Conservation (phyloP, 83 land plant genomes). For the Diphasiastrum complanatum region DNA sequence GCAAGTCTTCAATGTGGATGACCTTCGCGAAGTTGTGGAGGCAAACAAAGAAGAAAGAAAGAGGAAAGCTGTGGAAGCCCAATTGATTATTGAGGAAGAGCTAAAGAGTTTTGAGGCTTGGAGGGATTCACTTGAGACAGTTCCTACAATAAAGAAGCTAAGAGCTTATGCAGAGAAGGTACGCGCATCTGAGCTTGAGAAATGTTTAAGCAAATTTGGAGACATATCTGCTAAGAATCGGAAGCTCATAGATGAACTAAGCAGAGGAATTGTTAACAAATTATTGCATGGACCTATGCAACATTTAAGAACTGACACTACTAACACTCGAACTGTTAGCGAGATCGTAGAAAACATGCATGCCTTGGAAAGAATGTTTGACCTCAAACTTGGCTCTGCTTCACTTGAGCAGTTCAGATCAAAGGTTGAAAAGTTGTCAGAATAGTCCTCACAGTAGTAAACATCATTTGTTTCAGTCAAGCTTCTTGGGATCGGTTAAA, state of each 20-base stretch:
- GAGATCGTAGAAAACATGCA: conserved; percentile 4
- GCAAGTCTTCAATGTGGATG: conserved; percentile 5
- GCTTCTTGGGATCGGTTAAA: too few relatives aligned
- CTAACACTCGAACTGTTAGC: background rate
- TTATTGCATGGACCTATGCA: conserved; percentile 11
- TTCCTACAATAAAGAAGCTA: too few relatives aligned
- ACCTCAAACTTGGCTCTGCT: too few relatives aligned
- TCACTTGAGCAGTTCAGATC: too few relatives aligned
- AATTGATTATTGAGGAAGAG: conserved; percentile 2
- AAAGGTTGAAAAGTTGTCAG: too few relatives aligned
- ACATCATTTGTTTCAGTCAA: too few relatives aligned
- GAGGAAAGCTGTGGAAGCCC: conserved; percentile 10
- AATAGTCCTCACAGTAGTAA: too few relatives aligned
- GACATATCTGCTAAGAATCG: conserved; percentile 2
- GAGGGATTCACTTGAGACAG: too few relatives aligned
- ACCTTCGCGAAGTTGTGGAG: conserved; percentile 1
- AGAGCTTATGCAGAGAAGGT: too few relatives aligned
- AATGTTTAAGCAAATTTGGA: conserved; percentile 1
- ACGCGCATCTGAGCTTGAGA: conserved; percentile 6
- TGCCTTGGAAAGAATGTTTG: conserved; percentile 6
- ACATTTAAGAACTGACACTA: background rate
- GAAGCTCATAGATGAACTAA: conserved; percentile 5
- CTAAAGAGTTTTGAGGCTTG: background rate
- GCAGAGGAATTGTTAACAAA: conserved; percentile 6
- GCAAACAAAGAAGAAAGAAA: conserved; percentile 1